These are phyloP conservation scores for Gynandropsis gynandra DNA, from an alignment of 345 rosid genomes.

Conservation along the genomic window DNA sequence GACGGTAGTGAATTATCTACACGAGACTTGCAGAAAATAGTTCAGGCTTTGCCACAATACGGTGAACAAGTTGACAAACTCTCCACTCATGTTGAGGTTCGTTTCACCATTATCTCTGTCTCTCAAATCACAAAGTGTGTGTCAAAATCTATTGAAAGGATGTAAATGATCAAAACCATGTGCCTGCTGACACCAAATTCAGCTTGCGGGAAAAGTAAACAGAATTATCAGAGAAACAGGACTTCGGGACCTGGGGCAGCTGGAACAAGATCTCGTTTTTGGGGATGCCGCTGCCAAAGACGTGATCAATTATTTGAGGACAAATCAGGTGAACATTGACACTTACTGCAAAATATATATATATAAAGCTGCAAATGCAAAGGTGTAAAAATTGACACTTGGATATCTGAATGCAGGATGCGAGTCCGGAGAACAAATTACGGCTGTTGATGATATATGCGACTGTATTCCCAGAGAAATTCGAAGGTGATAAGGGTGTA, in stretches of 20 bases:
- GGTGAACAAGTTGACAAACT: slow-evolving; percentile 80
- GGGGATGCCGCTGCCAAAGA: slow-evolving; percentile 95
- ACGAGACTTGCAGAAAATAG: slow-evolving; percentile 86
- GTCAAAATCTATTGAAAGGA: background rate
- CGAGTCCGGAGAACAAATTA: slow-evolving; percentile 69
- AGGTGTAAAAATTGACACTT: background rate
- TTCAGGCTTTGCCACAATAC: slow-evolving; percentile 87
- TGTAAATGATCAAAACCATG: no score
- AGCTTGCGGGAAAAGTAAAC: slow-evolving; percentile 90
- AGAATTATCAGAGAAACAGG: slow-evolving; percentile 52
- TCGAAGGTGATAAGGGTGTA: slow-evolving; percentile 83
- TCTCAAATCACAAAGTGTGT: background rate
- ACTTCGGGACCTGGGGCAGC: slow-evolving; percentile 84
- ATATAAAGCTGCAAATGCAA: no score
- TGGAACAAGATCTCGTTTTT: slow-evolving; percentile 97
- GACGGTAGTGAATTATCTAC: slow-evolving; percentile 83
- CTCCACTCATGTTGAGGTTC: slow-evolving; percentile 89
- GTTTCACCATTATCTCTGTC: slow-evolving; percentile 12
- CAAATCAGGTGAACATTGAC: slow-evolving; percentile 58
- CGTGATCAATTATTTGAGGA: slow-evolving; percentile 70
- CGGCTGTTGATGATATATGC: slow-evolving; percentile 90
- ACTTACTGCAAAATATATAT: no score
- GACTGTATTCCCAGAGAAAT: slow-evolving; percentile 75
- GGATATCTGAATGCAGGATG: slow-evolving; percentile 40
- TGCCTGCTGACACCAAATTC: slow-evolving; percentile 21